phyloP scores from a whole-genome alignment of 1,284 basidiomycete genomes.

The Cryptococcus sp. region DNA sequence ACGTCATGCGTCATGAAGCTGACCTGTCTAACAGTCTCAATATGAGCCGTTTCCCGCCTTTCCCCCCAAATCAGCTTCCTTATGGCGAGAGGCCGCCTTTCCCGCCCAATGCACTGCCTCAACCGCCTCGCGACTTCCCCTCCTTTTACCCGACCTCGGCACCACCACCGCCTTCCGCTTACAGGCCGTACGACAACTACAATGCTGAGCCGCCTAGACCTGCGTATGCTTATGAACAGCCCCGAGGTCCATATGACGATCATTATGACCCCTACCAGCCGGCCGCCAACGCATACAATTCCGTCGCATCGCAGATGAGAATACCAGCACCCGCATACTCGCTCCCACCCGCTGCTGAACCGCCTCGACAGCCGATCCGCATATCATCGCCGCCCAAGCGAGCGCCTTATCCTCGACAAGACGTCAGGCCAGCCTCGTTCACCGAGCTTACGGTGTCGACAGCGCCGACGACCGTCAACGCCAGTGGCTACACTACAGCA shows the following conservation, averaged over 20 bases:
- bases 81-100: slow-evolving; percentile 26
- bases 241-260: slow-evolving; percentile 30
- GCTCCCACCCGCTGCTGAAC: slow-evolving; percentile 4
- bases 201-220: slow-evolving; percentile 17
- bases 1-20: too few species aligned
- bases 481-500: slow-evolving; percentile 30
- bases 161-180: slow-evolving; percentile 22
- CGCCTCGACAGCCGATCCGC: slow-evolving; percentile 4
- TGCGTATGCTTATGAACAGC: slow-evolving; percentile 31
- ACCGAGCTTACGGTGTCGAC: slow-evolving; percentile 37
- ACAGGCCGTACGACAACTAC: slow-evolving; percentile 25
- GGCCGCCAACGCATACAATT: slow-evolving; percentile 28
- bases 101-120: slow-evolving; percentile 16
- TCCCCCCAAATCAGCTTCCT: slow-evolving; percentile 18
- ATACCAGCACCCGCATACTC: slow-evolving; percentile 16
- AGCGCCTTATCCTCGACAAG: slow-evolving; percentile 4
- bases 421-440: background rate
- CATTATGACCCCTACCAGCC: slow-evolving; percentile 49
- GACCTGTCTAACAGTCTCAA: background rate
- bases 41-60: slow-evolving; percentile 39
- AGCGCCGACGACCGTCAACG: slow-evolving; percentile 29
- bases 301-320: slow-evolving; percentile 21
- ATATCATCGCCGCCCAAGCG: slow-evolving; percentile 11
- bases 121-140: slow-evolving; percentile 26
- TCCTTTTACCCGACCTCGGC: slow-evolving; percentile 25